Percentiles rank a stretch among this genome's conserved stretches.
These are phyloP conservation scores for Linanthus parryae DNA, from an alignment of 148 eudicot genomes.

Conservation along the genomic window DNA sequence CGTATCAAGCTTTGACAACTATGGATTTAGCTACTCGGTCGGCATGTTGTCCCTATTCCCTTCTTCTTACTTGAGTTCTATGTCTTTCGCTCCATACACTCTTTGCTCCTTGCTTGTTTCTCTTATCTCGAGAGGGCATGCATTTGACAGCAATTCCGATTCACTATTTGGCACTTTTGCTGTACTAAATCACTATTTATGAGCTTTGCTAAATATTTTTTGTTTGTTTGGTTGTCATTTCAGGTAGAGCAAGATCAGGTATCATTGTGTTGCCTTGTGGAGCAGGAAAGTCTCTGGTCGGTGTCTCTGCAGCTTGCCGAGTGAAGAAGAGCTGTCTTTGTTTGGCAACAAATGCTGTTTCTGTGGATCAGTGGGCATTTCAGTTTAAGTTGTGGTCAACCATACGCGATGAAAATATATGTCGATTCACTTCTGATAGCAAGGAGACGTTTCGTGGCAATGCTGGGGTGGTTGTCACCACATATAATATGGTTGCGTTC, in stretches of 20 bases:
- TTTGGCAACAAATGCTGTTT: constrained; percentile 96
- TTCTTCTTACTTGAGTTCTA: too few species aligned
- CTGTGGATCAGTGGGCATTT: constrained; percentile 99
- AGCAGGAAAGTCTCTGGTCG: constrained; percentile 98
- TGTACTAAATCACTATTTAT: not conserved
- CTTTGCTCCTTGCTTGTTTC: too few species aligned
- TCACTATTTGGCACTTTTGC: not conserved
- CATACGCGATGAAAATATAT: constrained; percentile 82
- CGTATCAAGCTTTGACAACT: too few species aligned
- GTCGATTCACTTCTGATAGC: constrained; percentile 96
- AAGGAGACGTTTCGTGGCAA: constrained; percentile 96
- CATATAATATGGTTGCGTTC: constrained; percentile 99
- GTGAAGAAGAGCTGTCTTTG: constrained; percentile 94
- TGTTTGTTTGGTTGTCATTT: constrained; percentile 1
- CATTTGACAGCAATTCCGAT: not conserved
- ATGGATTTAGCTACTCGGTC: too few species aligned
- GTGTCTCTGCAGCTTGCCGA: constrained; percentile 95
- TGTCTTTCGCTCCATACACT: too few species aligned
- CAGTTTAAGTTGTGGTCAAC: constrained; percentile 99
- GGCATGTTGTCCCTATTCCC: too few species aligned
- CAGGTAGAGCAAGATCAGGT: constrained; percentile 99
- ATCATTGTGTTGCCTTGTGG: constrained; percentile 98
- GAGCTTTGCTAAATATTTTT: not conserved
- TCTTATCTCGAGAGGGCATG: not conserved
- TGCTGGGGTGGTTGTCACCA: constrained; percentile 81